Evolutionary conservation across 2,329 filamentous ascomycete genomes (phyloP), one percentile per base, ranked within the genome.

Genomic region (Malbranchea cinnamomea): DNA sequence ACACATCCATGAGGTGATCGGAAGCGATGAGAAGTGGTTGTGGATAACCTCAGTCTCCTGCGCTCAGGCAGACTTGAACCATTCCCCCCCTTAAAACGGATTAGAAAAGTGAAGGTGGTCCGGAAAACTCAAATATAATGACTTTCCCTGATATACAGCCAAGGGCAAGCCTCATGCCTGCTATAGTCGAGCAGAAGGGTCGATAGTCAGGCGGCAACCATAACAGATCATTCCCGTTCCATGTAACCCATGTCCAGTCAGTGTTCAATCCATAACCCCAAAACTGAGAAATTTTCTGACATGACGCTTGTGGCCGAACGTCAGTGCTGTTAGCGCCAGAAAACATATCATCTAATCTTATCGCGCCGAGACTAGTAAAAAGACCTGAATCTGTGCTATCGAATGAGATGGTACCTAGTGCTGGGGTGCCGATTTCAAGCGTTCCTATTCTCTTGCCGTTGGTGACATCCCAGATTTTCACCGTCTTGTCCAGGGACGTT

Each of bases 381-480:
- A 32, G 30, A 4, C 22, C 10, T 11, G 23, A 26, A 4, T 18
- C 9, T 2, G 23, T 20, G 2, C 6, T 12, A 20, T 26, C 18
- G 11, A 32, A 32, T 10, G 30, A 11, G 10, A 32, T n/a, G 10
- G 4, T 27, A 17, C 5, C 7, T 10, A 20, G 14, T 5, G 11
- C 9, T n/a, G n/a, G n/a, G n/a, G n/a, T n/a, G n/a, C n/a, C n/a
- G n/a, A n/a, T n/a, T n/a, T n/a, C n/a, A n/a, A n/a, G n/a, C n/a
- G n/a, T n/a, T n/a, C n/a, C n/a, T n/a, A n/a, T n/a, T n/a, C n/a
- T n/a, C n/a, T 18, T 6, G 11, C 17, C 23, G 11, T 23, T 37
- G 13, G 7, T 28, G 2, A 19, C 19, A 33, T 46, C 36, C 44
- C 44, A 49, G 7, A 48, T 16, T 25, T 27, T 38, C 15, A 47